phyloP scores from a whole-genome alignment of 441 rosid genomes.

The Croton setiger region DNA sequence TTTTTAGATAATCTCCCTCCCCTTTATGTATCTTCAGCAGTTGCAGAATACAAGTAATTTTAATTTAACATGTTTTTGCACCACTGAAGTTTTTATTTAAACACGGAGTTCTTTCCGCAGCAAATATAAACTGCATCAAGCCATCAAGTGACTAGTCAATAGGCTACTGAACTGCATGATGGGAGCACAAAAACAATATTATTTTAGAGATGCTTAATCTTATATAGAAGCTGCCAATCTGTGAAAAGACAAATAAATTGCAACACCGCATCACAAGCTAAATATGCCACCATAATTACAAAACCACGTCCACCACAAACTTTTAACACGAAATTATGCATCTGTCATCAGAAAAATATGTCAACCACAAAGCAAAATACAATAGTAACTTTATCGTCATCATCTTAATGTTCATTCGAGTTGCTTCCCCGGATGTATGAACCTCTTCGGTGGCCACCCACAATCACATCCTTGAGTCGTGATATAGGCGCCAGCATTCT shows the following conservation, averaged over 20 bases:
- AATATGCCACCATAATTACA: constrained; percentile 24
- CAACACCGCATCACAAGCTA: not conserved
- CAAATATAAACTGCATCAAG: too few relatives aligned
- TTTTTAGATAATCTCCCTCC: too few relatives aligned
- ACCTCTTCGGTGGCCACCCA: constrained; percentile 65
- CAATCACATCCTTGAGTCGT: constrained; percentile 75
- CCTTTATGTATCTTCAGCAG: too few relatives aligned
- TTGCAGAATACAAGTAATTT: too few relatives aligned
- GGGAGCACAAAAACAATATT: too few relatives aligned
- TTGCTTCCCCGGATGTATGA: constrained; percentile 50
- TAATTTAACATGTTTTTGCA: too few relatives aligned
- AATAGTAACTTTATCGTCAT: constrained; percentile 28
- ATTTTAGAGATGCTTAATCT: not conserved
- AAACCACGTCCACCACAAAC: constrained; percentile 22
- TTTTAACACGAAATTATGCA: constrained; percentile 23
- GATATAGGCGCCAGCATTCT: constrained; percentile 64
- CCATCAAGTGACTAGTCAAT: too few relatives aligned
- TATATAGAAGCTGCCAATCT: not conserved
- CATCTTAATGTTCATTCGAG: constrained; percentile 43
- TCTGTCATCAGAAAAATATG: constrained; percentile 21
- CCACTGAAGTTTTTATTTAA: too few relatives aligned
- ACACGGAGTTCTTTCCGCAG: too few relatives aligned
- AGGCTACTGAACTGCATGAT: too few relatives aligned
- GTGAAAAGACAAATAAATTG: not conserved
- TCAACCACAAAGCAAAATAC: constrained; percentile 29